phyloP scores from a whole-genome alignment of 148 eudicot species.

The Rhododendron henanense region DNA sequence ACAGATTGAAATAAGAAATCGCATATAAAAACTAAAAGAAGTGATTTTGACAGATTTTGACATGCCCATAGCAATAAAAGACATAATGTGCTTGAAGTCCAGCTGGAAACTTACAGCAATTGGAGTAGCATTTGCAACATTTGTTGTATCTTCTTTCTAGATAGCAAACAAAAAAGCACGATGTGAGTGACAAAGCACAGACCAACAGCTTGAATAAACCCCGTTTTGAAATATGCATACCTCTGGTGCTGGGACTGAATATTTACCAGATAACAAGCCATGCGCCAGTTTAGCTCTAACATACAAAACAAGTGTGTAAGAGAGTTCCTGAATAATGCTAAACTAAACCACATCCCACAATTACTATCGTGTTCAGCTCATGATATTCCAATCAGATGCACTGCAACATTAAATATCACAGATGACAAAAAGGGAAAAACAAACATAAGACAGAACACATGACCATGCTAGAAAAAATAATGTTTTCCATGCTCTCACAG shows the following conservation, averaged over 20 bases:
- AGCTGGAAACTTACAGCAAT: conserved; percentile 26
- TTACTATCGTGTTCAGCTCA: background rate
- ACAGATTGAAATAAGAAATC: background rate
- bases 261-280: conserved; percentile 93
- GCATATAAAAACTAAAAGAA: background rate
- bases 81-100: background rate
- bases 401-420: background rate
- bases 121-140: conserved; percentile 27
- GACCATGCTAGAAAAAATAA: background rate
- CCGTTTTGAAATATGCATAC: conserved; percentile 27
- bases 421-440: background rate
- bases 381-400: background rate
- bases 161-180: background rate
- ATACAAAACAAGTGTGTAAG: conserved; percentile 11
- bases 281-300: conserved; percentile 78
- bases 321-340: background rate
- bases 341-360: background rate
- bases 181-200: background rate
- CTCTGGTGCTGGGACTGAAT: conserved; percentile 69
- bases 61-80: background rate
- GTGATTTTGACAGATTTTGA: background rate
- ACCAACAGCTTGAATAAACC: conserved; percentile 3
- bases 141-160: conserved; percentile 29
- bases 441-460: background rate
- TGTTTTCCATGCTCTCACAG: conserved; percentile 1